Evolutionary conservation across 768 basidiomycete genomes (phyloP).

Genomic region (Gloeostereum incarnatum): DNA sequence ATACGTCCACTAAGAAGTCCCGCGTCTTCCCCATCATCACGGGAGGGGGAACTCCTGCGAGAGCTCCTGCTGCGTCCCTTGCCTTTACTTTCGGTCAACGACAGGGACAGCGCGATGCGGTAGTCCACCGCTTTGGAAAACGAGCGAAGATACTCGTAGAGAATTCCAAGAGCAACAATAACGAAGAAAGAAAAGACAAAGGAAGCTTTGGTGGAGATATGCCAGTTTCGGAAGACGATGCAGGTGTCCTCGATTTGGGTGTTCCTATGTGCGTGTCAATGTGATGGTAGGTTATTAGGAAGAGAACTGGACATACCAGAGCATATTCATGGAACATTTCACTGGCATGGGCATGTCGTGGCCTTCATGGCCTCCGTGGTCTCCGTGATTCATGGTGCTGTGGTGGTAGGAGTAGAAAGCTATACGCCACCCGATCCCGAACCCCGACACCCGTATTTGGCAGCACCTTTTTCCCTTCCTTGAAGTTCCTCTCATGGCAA

Average conservation of each 20-base stretch:
- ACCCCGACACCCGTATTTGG: too few relatives aligned
- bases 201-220: slow-evolving; percentile 44
- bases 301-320: slow-evolving; percentile 48
- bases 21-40: slow-evolving; percentile 37
- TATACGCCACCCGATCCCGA: too few relatives aligned
- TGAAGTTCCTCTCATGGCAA: slow-evolving; percentile 50
- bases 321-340: slow-evolving; percentile 72
- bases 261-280: slow-evolving; percentile 36
- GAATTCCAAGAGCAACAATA: slow-evolving; percentile 59
- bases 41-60: slow-evolving; percentile 31
- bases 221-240: slow-evolving; percentile 75
- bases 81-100: too few relatives aligned
- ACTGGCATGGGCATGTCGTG: slow-evolving; percentile 40
- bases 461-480: too few relatives aligned
- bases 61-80: slow-evolving; percentile 22
- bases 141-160: slow-evolving; percentile 73
- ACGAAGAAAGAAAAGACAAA: slow-evolving; percentile 60
- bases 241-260: slow-evolving; percentile 74
- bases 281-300: slow-evolving; percentile 1
- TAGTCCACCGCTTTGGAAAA: slow-evolving; percentile 52
- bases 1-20: slow-evolving; percentile 43
- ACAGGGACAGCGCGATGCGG: slow-evolving; percentile 42
- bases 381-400: slow-evolving; percentile 30
- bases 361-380: slow-evolving; percentile 34
- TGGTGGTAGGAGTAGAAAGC: slow-evolving; percentile 2